Conservation (phyloP, 2,329 filamentous ascomycete species). For the Verticillium dahliae region DNA sequence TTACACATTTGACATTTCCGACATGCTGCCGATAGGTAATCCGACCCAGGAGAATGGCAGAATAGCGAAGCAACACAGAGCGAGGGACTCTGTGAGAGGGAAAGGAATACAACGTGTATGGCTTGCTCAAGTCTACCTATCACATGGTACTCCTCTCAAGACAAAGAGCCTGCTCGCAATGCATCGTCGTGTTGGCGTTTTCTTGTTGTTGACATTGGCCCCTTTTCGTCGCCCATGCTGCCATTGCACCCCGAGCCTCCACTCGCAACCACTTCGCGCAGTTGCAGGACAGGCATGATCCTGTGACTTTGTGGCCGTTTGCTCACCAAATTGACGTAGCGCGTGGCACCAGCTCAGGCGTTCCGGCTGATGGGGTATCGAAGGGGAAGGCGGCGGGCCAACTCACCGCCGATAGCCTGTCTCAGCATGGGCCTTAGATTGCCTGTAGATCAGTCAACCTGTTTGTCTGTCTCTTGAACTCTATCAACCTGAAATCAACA, state of each 20-base stretch:
- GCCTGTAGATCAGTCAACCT: not conserved
- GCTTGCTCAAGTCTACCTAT: not conserved
- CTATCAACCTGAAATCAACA: not conserved
- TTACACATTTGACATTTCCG: not conserved
- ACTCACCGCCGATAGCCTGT: not conserved
- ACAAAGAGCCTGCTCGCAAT: too few relatives aligned
- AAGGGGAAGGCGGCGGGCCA: not conserved
- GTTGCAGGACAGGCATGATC: not conserved
- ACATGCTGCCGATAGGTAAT: not conserved
- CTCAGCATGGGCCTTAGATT: not conserved
- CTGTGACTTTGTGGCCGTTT: not conserved
- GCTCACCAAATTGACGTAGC: not conserved
- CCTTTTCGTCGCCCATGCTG: not conserved
- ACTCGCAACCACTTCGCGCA: not conserved
- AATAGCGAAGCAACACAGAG: not conserved
- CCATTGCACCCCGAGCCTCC: not conserved
- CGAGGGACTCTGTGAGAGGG: not conserved
- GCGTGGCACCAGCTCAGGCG: not conserved
- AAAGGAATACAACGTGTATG: too few relatives aligned
- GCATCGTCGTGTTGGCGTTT: not conserved
- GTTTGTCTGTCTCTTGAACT: not conserved
- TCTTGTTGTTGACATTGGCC: not conserved
- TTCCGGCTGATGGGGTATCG: not conserved
- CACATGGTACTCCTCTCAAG: not conserved
- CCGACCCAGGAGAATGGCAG: not conserved